A percentile compares a stretch with the other conserved stretches of the same genome.
phyloP scores from a whole-genome alignment of 2,329 filamentous ascomycete genomes.

The Cladobotryum mycophilum region DNA sequence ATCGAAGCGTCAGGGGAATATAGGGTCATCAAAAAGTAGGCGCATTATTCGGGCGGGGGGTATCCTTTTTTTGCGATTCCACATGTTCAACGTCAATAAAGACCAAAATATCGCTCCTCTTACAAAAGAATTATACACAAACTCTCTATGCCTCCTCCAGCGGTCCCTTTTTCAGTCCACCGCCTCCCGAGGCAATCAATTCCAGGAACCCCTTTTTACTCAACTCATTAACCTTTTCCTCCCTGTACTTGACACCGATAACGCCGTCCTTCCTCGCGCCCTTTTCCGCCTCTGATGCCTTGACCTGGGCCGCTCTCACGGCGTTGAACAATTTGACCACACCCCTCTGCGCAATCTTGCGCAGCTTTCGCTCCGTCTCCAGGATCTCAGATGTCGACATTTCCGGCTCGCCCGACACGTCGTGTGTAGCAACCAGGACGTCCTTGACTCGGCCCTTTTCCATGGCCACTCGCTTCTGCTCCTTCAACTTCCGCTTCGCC shows the following conservation, averaged over 20 bases:
- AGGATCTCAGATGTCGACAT: slow-evolving; percentile 48
- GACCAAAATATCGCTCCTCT: slow-evolving; percentile 17
- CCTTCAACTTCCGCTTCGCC: slow-evolving; percentile 69
- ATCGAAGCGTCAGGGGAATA: slow-evolving; percentile 2
- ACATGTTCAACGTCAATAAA: slow-evolving; percentile 9
- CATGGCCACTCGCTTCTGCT: slow-evolving; percentile 69
- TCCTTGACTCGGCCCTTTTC: slow-evolving; percentile 88
- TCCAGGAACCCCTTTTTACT: slow-evolving; percentile 95
- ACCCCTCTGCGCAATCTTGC: slow-evolving; percentile 85
- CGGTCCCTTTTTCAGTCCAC: slow-evolving; percentile 51
- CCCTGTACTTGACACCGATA: slow-evolving; percentile 70
- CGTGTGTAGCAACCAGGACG: slow-evolving; percentile 61
- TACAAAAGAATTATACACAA: slow-evolving; percentile 18
- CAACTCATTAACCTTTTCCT: slow-evolving; percentile 91
- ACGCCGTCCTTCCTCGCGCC: slow-evolving; percentile 64
- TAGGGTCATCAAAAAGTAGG: background rate
- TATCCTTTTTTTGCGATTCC: slow-evolving; percentile 10
- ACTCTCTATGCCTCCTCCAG: slow-evolving; percentile 45
- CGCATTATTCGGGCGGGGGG: slow-evolving; percentile 3
- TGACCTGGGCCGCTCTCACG: slow-evolving; percentile 84
- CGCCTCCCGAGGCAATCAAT: slow-evolving; percentile 65
- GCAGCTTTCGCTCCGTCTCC: slow-evolving; percentile 71
- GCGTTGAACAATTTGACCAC: slow-evolving; percentile 97
- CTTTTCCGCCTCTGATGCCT: slow-evolving; percentile 70
- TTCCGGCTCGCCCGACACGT: slow-evolving; percentile 38